Conservation (phyloP, 129 eudicot genomes). For the Erigeron canadensis region DNA sequence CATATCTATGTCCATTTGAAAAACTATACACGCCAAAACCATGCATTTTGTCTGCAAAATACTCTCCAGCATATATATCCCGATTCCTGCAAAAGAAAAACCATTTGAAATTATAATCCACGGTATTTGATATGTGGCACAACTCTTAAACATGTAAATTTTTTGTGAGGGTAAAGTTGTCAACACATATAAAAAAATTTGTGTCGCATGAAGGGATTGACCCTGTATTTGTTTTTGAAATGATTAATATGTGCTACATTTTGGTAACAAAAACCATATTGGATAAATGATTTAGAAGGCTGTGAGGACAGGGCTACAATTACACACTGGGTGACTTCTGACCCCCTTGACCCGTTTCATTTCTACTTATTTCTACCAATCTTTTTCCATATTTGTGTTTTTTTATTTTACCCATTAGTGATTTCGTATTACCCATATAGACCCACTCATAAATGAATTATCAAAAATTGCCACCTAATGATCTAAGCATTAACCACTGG, state of each 20-base stretch:
- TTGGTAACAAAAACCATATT: neutral
- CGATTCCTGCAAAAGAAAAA: constrained; percentile 47
- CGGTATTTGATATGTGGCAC: neutral
- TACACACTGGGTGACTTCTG: too few species aligned
- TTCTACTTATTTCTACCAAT: too few species aligned
- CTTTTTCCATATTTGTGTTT: too few species aligned
- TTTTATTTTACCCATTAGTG: too few species aligned
- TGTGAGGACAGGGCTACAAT: neutral
- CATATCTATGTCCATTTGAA: constrained; percentile 81
- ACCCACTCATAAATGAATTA: too few species aligned
- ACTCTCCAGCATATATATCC: constrained; percentile 90
- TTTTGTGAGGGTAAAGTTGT: neutral
- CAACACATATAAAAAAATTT: neutral
- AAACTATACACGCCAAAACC: constrained; percentile 85
- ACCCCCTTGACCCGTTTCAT: neutral
- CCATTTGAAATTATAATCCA: neutral
- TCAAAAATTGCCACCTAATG: too few species aligned
- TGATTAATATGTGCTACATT: neutral
- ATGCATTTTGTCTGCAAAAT: constrained; percentile 96
- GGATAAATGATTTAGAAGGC: neutral
- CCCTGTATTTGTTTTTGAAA: too few species aligned
- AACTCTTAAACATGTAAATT: neutral
- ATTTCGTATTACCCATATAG: too few species aligned
- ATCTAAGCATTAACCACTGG: too few species aligned
- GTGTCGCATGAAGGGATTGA: neutral